phyloP scores from a whole-genome alignment of 148 eudicot genomes.

The Mesembryanthemum crystallinum region DNA sequence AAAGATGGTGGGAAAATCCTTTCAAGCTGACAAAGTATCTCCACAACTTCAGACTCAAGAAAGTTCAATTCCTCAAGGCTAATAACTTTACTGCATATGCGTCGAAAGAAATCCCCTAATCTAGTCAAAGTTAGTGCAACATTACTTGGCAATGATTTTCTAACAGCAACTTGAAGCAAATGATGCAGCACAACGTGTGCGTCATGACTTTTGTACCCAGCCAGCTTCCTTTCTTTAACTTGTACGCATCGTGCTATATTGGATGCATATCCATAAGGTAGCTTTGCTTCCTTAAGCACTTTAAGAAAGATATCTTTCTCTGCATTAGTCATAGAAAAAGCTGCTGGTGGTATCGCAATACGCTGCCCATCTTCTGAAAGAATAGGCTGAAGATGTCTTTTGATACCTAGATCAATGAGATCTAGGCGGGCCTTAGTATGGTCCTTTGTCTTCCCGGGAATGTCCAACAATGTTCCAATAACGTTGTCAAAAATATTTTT shows the following conservation, averaged over 20 bases:
- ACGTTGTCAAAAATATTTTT: not conserved
- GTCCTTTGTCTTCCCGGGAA: not conserved
- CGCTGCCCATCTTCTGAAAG: not conserved
- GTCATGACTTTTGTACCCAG: conserved; percentile 1
- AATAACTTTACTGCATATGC: not conserved
- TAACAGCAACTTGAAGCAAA: not conserved
- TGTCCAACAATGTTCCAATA: not conserved
- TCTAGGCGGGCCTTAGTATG: conserved; percentile 6
- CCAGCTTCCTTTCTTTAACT: not conserved
- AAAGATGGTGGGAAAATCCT: not conserved
- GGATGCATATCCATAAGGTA: not conserved
- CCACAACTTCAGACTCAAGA: not conserved
- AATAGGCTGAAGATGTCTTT: not conserved
- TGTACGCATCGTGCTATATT: not conserved
- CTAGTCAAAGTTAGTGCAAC: not conserved
- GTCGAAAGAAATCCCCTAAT: not conserved
- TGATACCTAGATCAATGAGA: not conserved
- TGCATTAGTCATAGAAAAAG: not conserved
- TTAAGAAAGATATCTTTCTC: not conserved
- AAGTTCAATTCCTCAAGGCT: not conserved
- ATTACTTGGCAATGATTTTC: not conserved
- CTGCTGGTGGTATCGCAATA: not conserved
- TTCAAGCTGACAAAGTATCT: conserved; percentile 8
- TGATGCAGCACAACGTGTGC: not conserved
- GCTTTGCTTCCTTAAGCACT: not conserved